phyloP scores from a whole-genome alignment of 345 rosid species.

The Citrus mangshanensis region DNA sequence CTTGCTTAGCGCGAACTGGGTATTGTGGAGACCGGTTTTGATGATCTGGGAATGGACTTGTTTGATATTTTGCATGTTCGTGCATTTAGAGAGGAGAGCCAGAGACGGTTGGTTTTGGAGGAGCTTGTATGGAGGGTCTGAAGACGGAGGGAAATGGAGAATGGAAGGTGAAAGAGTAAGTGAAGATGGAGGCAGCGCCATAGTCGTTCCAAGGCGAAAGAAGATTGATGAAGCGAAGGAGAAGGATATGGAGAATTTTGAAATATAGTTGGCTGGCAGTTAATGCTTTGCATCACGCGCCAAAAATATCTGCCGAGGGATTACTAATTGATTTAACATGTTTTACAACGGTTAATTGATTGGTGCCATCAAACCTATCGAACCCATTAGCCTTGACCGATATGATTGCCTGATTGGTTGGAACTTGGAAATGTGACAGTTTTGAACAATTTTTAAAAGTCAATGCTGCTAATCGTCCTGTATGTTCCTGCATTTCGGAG shows the following conservation, averaged over 20 bases:
- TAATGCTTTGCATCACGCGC: neutral
- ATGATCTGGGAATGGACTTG: constrained; percentile 58
- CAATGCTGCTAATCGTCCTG: no score
- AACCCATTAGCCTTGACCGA: no score
- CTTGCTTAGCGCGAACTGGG: constrained; percentile 70
- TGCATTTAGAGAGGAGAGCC: constrained; percentile 60
- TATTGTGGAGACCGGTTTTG: constrained; percentile 70
- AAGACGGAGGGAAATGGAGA: constrained; percentile 46
- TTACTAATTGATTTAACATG: neutral
- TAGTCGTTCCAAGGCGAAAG: neutral
- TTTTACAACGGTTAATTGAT: no score
- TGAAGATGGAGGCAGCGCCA: constrained; percentile 26
- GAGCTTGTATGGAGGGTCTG: constrained; percentile 65
- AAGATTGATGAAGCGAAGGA: neutral
- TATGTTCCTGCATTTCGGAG: no score
- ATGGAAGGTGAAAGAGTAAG: constrained; percentile 22
- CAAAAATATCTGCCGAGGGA: neutral
- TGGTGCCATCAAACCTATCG: no score
- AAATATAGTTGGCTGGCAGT: neutral
- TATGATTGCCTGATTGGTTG: no score
- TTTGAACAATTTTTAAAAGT: no score
- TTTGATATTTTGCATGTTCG: constrained; percentile 36
- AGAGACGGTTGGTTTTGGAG: constrained; percentile 59
- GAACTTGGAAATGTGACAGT: no score
- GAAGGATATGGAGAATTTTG: neutral